phyloP scores from a whole-genome alignment of 2,329 filamentous ascomycete species.

The Atkinsonella hypoxylon region DNA sequence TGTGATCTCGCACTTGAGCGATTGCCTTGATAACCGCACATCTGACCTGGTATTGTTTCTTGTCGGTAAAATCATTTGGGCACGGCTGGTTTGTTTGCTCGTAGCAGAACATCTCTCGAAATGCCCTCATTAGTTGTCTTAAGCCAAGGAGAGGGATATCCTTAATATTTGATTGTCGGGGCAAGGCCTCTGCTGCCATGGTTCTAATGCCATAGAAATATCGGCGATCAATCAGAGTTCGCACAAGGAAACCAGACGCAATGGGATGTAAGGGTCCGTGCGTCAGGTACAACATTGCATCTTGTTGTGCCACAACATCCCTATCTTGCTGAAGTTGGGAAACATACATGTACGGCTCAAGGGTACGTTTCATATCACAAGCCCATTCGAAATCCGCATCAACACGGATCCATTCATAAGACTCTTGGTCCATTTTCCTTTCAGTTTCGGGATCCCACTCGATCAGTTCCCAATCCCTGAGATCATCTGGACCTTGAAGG shows the following conservation, averaged over 20 bases:
- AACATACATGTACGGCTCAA: slow-evolving; percentile 95
- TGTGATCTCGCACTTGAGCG: slow-evolving; percentile 61
- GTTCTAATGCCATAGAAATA: slow-evolving; percentile 91
- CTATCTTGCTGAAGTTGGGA: slow-evolving; percentile 95
- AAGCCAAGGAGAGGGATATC: slow-evolving; percentile 64
- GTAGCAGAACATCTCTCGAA: slow-evolving; percentile 79
- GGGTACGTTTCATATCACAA: slow-evolving; percentile 65
- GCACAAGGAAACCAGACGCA: slow-evolving; percentile 76
- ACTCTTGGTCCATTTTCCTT: slow-evolving; percentile 84
- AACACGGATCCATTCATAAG: slow-evolving; percentile 96
- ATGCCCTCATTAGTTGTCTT: slow-evolving; percentile 74
- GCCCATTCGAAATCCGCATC: slow-evolving; percentile 99
- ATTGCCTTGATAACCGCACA: slow-evolving; percentile 74
- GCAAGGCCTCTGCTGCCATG: slow-evolving; percentile 69
- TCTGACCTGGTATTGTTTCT: slow-evolving; percentile 74
- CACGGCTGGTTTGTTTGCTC: slow-evolving; percentile 65
- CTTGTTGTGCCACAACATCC: slow-evolving; percentile 81
- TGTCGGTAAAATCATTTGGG: slow-evolving; percentile 86
- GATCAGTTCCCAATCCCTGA: slow-evolving; percentile 68
- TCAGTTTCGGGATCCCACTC: slow-evolving; percentile 90
- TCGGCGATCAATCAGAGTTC: slow-evolving; percentile 79
- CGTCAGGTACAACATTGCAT: slow-evolving; percentile 64
- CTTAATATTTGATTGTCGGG: slow-evolving; percentile 58
- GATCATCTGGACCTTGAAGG: slow-evolving; percentile 70
- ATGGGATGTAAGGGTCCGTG: slow-evolving; percentile 59